Base-by-base conservation (phyloP, 305 asterid species). In the Rubia balearica region DNA sequence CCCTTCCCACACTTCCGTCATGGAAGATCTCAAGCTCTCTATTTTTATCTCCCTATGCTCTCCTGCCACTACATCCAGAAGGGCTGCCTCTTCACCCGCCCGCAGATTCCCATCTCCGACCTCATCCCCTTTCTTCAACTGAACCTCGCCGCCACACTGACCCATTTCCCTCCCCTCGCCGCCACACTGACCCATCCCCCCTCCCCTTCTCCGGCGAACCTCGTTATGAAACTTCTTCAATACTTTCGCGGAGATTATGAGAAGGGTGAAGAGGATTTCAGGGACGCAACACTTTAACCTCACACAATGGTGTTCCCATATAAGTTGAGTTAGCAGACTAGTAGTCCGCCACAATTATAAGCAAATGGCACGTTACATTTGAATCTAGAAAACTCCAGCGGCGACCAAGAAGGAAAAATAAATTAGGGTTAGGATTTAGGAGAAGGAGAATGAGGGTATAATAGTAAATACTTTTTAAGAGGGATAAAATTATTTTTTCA, bases 221-320 rank as follows among this genome's bases (percentile, higher is more conserved):
- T 81, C 85, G 0, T 65, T 79, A 57, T 81, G 85, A 83, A 79
- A 81, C 16, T 81, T 79, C 43, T 76, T 81, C 24, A 81, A 81
- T 55, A 74, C 85, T 6, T 79, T 79, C 5, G 83, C 85, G 0
- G 83, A 81, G 62, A 70, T 65, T 19, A 46, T 75, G 0, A 78
- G 81, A 67, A 79, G 81, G 14, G 65, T 70, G 0, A 76, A 65
- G 46, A 76, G 57, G 73, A 60, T 76, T 74, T 59, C 77, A 30
- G 57, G 30, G 81, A 43, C 24, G 2, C 81, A 79, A 1, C 75
- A 79, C n/a, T 78, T 79, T 9, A 45, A 75, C 80, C 85, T 1
- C 24, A 24, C 24, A 24, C 24, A 24, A 24, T 24, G 24, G 24
- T 1, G 24, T 24, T 24, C 24, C 1, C 24, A 24, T 24, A 24